These are phyloP conservation scores for Protomyces gravidus DNA, from an alignment of 1,139 yeast species.

Conservation along the genomic window DNA sequence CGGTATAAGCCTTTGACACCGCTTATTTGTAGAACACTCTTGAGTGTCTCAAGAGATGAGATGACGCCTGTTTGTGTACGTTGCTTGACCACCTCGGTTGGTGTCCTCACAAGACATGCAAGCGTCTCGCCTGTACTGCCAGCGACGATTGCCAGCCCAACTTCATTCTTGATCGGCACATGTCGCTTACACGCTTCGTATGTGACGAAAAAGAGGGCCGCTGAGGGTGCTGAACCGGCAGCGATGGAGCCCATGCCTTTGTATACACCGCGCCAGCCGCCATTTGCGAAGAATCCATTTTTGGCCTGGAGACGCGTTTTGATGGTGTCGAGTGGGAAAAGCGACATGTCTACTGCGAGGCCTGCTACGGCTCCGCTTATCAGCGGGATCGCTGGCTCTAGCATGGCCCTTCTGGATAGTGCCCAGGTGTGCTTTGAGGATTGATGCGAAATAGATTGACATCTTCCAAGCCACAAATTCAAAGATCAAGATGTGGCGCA, in stretches of 20 bases:
- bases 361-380: conserved; percentile 84
- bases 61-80: conserved; percentile 76
- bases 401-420: neutral
- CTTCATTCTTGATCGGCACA: neutral
- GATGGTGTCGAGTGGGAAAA: conserved; percentile 92
- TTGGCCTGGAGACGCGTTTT: conserved; percentile 92
- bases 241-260: conserved; percentile 90
- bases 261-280: conserved; percentile 88
- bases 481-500: neutral
- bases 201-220: conserved; percentile 81
- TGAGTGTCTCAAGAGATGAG: conserved; percentile 63
- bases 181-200: conserved; percentile 55
- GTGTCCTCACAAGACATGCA: conserved; percentile 91
- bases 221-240: conserved; percentile 85
- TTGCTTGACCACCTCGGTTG: conserved; percentile 94
- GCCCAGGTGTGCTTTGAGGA: neutral
- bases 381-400: conserved; percentile 10
- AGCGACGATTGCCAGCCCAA: conserved; percentile 41
- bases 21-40: conserved; percentile 54
- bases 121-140: conserved; percentile 89
- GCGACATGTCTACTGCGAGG: conserved; percentile 85
- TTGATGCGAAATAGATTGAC: neutral
- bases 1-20: conserved; percentile 78
- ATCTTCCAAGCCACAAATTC: neutral
- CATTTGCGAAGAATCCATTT: conserved; percentile 88